A percentile compares a stretch with the other conserved stretches of the same genome.
phyloP scores from a whole-genome alignment of 345 rosid species.

The Lepidium didymum region DNA sequence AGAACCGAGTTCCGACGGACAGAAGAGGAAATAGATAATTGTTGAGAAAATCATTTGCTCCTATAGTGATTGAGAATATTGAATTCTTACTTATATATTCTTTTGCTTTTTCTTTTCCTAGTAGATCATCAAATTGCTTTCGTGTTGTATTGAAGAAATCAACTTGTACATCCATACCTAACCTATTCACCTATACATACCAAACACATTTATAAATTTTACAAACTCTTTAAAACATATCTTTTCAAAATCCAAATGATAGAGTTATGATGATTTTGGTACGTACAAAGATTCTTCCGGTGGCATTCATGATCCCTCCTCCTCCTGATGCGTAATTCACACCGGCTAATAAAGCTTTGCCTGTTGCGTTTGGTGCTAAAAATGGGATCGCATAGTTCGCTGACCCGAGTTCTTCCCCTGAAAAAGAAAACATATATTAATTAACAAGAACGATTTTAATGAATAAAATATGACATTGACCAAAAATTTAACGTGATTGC shows the following conservation, averaged over 20 bases:
- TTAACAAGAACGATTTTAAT: no score
- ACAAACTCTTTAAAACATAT: no score
- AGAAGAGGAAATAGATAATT: constrained; percentile 57
- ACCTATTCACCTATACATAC: constrained; percentile 55
- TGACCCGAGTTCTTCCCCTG: constrained; percentile 40
- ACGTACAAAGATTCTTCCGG: constrained; percentile 62
- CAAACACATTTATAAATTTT: no score
- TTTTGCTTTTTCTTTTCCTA: constrained; percentile 70
- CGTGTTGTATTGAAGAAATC: constrained; percentile 81
- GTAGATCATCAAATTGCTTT: constrained; percentile 53
- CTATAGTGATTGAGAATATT: constrained; percentile 57
- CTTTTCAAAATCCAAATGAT: no score
- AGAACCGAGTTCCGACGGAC: constrained; percentile 34
- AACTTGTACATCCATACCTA: constrained; percentile 85
- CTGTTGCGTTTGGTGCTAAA: constrained; percentile 59
- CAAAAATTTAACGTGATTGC: no score
- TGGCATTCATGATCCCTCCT: constrained; percentile 64
- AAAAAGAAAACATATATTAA: no score
- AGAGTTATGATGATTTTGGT: not conserved
- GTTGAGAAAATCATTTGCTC: constrained; percentile 75
- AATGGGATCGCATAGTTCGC: constrained; percentile 50
- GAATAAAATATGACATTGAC: no score
- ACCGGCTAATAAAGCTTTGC: constrained; percentile 44
- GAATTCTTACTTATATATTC: constrained; percentile 55
- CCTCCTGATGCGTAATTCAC: constrained; percentile 87